A percentile compares a stretch with the other conserved stretches of the same genome.
These are phyloP conservation scores for Sphaerulina musiva DNA, from an alignment of 2,329 filamentous ascomycete genomes.

Conservation along the genomic window DNA sequence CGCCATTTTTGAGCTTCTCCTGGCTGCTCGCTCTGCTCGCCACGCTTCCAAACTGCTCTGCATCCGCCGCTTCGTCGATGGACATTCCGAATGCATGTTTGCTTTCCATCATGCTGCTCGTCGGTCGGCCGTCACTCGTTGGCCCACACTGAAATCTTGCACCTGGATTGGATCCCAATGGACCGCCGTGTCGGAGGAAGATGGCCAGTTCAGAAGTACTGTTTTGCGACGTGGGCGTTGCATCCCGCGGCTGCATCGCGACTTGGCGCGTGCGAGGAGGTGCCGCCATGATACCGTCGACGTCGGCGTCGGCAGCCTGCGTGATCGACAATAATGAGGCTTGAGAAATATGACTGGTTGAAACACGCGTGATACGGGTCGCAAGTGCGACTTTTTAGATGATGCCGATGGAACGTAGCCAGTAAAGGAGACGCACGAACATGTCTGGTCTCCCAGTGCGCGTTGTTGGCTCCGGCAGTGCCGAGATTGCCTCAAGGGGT, in stretches of 20 bases:
- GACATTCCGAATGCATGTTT: slow-evolving; percentile 2
- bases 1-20: slow-evolving; percentile 9
- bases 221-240: slow-evolving; percentile 6
- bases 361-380: slow-evolving; percentile 2
- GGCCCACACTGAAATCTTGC: slow-evolving; percentile 8
- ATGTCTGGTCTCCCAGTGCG: background rate
- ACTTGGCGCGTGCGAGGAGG: slow-evolving; percentile 2
- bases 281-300: background rate
- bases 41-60: background rate
- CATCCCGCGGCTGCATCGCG: slow-evolving; percentile 9
- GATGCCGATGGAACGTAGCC: slow-evolving; percentile 1
- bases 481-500: slow-evolving; percentile 1
- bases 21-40: slow-evolving; percentile 3
- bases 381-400: background rate
- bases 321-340: slow-evolving; percentile 2
- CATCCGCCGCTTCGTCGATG: background rate
- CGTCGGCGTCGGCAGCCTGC: background rate
- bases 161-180: slow-evolving; percentile 1
- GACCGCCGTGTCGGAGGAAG: slow-evolving; percentile 8
- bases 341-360: background rate
- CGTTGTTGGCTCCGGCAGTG: slow-evolving; percentile 2
- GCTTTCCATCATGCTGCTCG: background rate
- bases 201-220: slow-evolving; percentile 6
- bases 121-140: background rate
- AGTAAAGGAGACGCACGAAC: slow-evolving; percentile 5